phyloP scores from a whole-genome alignment of 306 rosid species.

The Parietaria judaica region DNA sequence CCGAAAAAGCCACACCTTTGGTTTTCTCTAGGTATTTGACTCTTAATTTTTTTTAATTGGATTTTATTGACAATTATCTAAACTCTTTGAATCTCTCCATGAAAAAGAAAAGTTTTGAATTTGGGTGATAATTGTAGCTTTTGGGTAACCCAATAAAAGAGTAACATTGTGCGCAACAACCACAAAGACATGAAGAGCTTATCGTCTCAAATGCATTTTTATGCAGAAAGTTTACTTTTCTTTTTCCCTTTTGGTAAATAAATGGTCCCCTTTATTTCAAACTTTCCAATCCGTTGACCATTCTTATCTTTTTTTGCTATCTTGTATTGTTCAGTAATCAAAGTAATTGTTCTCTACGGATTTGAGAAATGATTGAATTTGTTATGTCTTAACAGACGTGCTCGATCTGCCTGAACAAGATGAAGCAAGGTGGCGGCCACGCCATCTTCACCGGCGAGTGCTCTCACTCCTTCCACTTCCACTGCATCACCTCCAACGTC shows the following conservation, averaged over 20 bases:
- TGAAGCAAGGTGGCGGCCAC: constrained; percentile 92
- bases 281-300: constrained; percentile 2
- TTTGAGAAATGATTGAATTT: background rate
- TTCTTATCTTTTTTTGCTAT: background rate
- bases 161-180: constrained; percentile 4
- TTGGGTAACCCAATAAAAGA: constrained; percentile 5
- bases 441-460: constrained; percentile 96
- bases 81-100: background rate
- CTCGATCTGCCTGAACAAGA: constrained; percentile 77
- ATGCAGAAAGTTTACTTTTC: background rate
- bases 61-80: constrained; percentile 9
- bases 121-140: constrained; percentile 10
- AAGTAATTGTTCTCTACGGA: background rate
- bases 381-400: constrained; percentile 57
- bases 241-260: background rate
- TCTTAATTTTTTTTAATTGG: constrained; percentile 2
- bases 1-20: constrained; percentile 9
- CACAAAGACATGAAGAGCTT: background rate
- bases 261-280: background rate
- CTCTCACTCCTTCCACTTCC: constrained; percentile 93
- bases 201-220: background rate
- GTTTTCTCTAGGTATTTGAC: background rate
- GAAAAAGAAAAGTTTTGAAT: constrained; percentile 2
- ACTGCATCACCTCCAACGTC: constrained; percentile 80
- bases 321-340: background rate